Evolutionary conservation across 1,284 basidiomycete genomes (phyloP), one percentile per base, ranked within the genome.

Genomic region (Irpex sp.): DNA sequence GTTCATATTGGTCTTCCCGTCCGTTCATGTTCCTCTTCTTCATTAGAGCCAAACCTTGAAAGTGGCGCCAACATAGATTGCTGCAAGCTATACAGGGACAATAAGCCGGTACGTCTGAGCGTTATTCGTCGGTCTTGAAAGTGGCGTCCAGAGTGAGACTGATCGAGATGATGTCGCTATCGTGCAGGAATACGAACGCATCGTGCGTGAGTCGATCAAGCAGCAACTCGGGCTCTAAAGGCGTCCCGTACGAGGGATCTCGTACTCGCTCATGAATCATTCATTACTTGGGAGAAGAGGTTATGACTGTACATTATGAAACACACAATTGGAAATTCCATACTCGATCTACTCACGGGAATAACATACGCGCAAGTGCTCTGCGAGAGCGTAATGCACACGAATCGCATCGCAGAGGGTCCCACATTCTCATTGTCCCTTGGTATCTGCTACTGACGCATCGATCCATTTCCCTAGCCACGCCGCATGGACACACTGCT

Each of bases 11-110:
- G 21, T 58, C 37, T 26, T 40, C 40, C 44, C 47, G 17, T 60
- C 40, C 15, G 47, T 49, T 44, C 40, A 11, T 44, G 40, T 15
- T 44, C 49, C 7, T 52, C 5, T 48, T 62, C 57, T 57, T 26
- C 15, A 36, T 38, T 69, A 89, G 97, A 99, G 81, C 97, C 97
- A n/a, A 99, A 99, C 77, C 85, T 98, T 61, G 97, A 99, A 79
- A 95, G 92, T 68, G 97, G 97, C 38, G 97, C 97, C 56, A 98
- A 98, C 78, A 93, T 99, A 65, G 97, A 99, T 78, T 96, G 93
- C 74, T 95, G 94, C 82, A 98, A 98, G 78, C 81, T 97, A 56
- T 97, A 96, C 75, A 85, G 96, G 62, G 95, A 97, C 68, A 89
- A 97, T 76, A 85, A 83, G 62, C 74, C 78, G 66, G 85, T 86